Evolutionary conservation across 1,284 basidiomycete genomes (phyloP).

Genomic region (Schizophyllum amplum): DNA sequence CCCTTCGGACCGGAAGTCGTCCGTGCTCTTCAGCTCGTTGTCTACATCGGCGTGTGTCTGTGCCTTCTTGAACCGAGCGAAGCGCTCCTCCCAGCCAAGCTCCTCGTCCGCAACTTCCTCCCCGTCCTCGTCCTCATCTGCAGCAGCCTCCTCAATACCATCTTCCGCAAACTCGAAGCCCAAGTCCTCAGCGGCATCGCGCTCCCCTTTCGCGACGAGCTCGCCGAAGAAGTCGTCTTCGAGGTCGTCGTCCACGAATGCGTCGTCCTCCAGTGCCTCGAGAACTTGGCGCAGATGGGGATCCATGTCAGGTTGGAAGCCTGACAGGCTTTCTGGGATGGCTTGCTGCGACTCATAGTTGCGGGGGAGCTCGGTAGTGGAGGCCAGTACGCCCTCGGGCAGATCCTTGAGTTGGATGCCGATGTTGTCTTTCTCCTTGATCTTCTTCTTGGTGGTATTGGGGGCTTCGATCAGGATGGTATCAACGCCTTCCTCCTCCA

Average conservation of each 20-base stretch:
- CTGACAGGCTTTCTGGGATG: slow-evolving; percentile 76
- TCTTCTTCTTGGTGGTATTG: slow-evolving; percentile 23
- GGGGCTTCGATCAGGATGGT: slow-evolving; percentile 73
- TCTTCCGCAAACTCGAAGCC: slow-evolving; percentile 70
- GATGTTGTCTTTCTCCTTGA: slow-evolving; percentile 29
- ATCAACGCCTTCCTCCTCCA: slow-evolving; percentile 69
- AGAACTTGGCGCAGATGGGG: slow-evolving; percentile 90
- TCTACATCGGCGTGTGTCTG: slow-evolving; percentile 26
- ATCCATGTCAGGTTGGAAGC: slow-evolving; percentile 96
- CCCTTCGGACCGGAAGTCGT: slow-evolving; percentile 49
- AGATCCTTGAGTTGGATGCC: slow-evolving; percentile 32
- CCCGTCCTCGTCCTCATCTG: slow-evolving; percentile 24
- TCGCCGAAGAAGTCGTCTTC: slow-evolving; percentile 71
- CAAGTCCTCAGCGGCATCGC: slow-evolving; percentile 41
- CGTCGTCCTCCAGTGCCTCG: slow-evolving; percentile 95
- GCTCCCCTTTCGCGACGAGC: slow-evolving; percentile 69
- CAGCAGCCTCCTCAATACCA: neutral
- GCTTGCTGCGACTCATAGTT: slow-evolving; percentile 69
- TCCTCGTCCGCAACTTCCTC: slow-evolving; percentile 24
- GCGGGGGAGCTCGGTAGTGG: slow-evolving; percentile 63
- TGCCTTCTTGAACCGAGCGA: slow-evolving; percentile 67
- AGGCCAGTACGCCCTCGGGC: slow-evolving; percentile 69
- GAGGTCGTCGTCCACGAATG: slow-evolving; percentile 74
- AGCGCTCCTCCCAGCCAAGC: slow-evolving; percentile 64
- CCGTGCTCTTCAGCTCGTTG: slow-evolving; percentile 29